Evolutionary conservation across 306 rosid species (phyloP).

Genomic region (Inga oerstediana): DNA sequence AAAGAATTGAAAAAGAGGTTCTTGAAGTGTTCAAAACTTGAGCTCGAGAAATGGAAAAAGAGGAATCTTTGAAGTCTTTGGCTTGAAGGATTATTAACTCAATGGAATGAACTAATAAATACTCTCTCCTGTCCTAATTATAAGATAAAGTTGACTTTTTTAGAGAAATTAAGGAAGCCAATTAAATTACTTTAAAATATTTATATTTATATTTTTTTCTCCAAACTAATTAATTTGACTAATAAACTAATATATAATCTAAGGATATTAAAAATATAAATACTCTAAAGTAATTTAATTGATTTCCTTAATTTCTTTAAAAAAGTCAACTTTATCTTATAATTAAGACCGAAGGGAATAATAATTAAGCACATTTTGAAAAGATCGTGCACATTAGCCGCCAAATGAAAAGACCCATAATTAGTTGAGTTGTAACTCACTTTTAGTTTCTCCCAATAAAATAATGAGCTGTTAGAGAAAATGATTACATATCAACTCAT

Average conservation of each 20-base stretch:
- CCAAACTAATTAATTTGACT: too few species aligned
- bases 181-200: too few species aligned
- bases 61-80: slow-evolving; percentile 49
- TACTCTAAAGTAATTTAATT: too few species aligned
- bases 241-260: too few species aligned
- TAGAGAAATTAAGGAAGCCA: too few species aligned
- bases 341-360: too few species aligned
- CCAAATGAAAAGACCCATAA: slow-evolving; percentile 38
- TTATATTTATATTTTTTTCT: too few species aligned
- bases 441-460: neutral
- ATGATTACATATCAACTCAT: neutral
- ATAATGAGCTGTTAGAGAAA: neutral
- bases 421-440: slow-evolving; percentile 35
- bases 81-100: slow-evolving; percentile 55
- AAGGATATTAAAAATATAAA: too few species aligned
- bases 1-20: neutral
- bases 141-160: too few species aligned
- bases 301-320: too few species aligned
- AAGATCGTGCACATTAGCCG: slow-evolving; percentile 47
- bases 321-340: too few species aligned
- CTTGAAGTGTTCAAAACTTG: slow-evolving; percentile 38
- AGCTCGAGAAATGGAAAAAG: slow-evolving; percentile 20
- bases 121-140: too few species aligned
- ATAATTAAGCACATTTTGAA: slow-evolving; percentile 24
- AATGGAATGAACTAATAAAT: slow-evolving; percentile 12